Base-by-base conservation (phyloP, 345 rosid genomes). In the Cochlearia excelsa region DNA sequence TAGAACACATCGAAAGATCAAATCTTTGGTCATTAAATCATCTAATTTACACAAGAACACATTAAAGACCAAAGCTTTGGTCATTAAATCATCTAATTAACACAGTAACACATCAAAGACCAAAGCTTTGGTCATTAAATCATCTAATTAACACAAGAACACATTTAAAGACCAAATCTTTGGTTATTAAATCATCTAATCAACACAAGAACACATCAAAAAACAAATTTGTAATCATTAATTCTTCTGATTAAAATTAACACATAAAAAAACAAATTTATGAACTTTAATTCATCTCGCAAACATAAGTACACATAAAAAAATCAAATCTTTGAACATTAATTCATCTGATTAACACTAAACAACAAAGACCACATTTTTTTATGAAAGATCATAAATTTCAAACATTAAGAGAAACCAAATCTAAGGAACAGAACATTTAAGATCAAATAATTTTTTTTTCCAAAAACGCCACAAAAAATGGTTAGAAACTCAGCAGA, bases 231-330 rank as follows among this genome's bases (percentile, higher is more conserved):
- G 38, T 68, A 49, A 53, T 51, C 23, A 45, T 28, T 52, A 23
- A 43, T 31, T 48, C 57, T 43, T 16, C 23, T 16, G 8, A 59
- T 41, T 48, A 28, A 30, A 16, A 16, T 16, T 16, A 50, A 43
- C 33, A 40, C 23, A 66, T 43, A 66, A 46, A 45, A 48, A 43
- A 54, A 46, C 31, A 60, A 57, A 53, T 38, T 38, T 68, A 38
- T 68, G 54, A 53, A 52, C 23, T 35, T 28, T 52, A 23, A 43
- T 31, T 48, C 57, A 42, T 16, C 23, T 16, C 5, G 51, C 34
- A 50, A 28, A 30, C 23, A 16, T 16, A 16, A 16, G 23, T 16
- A 16, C 23, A 16, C 23, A 16, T 16, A 16, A 16, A 16, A 16
- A 31, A 9, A 6, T 5, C 28, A 51, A 11, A 33, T 3, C 27